phyloP scores from a whole-genome alignment of 257 asterid species.

The Solanum habrochaites region DNA sequence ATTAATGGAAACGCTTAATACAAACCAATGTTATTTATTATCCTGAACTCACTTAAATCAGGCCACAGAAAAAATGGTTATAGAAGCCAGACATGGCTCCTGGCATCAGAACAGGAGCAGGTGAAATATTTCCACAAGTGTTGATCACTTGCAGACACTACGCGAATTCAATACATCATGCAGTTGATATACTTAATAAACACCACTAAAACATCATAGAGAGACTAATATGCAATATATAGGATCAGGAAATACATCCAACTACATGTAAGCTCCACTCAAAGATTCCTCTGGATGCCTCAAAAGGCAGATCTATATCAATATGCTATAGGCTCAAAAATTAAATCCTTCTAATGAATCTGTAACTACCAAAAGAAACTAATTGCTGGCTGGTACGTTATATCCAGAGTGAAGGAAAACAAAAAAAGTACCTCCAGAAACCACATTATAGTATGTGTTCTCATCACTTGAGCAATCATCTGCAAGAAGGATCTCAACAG shows the following conservation, averaged over 20 bases:
- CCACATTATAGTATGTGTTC: slow-evolving; percentile 52
- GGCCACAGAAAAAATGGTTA: neutral
- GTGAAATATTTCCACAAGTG: neutral
- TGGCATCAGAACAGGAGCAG: neutral
- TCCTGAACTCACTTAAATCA: neutral
- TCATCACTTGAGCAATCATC: slow-evolving; percentile 90
- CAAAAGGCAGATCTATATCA: neutral
- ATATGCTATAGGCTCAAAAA: neutral
- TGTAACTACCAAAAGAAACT: neutral
- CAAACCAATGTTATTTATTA: neutral
- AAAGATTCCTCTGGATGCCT: neutral
- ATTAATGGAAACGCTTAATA: neutral
- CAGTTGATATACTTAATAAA: neutral
- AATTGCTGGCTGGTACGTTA: neutral
- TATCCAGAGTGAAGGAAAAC: neutral
- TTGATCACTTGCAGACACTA: neutral
- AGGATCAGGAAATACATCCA: neutral
- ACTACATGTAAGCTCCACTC: neutral
- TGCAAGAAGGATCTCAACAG: slow-evolving; percentile 47
- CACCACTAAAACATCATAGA: neutral
- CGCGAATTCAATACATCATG: neutral
- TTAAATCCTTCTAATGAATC: neutral
- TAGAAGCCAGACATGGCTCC: neutral
- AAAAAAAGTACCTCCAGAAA: slow-evolving; percentile 62
- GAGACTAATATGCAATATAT: neutral